phyloP scores from a whole-genome alignment of 306 rosid species.

The Ormosia semicastrata region DNA sequence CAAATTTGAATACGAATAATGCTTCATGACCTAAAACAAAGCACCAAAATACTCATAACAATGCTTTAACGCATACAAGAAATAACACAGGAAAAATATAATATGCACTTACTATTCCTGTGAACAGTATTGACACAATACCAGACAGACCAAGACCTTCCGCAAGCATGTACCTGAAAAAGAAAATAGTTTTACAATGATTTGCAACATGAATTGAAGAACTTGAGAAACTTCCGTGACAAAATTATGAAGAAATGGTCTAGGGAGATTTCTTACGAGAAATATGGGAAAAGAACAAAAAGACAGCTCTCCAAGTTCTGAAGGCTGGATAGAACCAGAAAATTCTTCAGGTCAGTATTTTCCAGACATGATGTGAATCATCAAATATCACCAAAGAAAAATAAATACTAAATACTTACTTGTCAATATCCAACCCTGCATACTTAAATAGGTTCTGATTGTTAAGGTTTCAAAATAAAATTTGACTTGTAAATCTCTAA shows the following conservation, averaged over 20 bases:
- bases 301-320: slow-evolving; percentile 98
- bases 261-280: slow-evolving; percentile 73
- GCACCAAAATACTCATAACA: slow-evolving; percentile 21
- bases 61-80: slow-evolving; percentile 6
- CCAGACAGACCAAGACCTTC: slow-evolving; percentile 98
- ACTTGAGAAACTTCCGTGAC: not conserved
- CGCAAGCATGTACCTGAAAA: slow-evolving; percentile 89
- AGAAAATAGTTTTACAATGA: slow-evolving; percentile 17
- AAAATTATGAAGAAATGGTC: slow-evolving; percentile 12
- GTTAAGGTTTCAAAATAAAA: slow-evolving; percentile 66
- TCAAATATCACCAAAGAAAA: slow-evolving; percentile 26
- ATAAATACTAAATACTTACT: slow-evolving; percentile 50
- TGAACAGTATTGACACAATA: slow-evolving; percentile 92
- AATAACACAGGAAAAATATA: slow-evolving; percentile 1
- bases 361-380: slow-evolving; percentile 19
- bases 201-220: slow-evolving; percentile 18
- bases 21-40: slow-evolving; percentile 91
- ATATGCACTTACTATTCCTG: slow-evolving; percentile 80
- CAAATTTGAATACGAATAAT: slow-evolving; percentile 85
- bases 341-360: slow-evolving; percentile 27
- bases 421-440: slow-evolving; percentile 98
- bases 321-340: slow-evolving; percentile 61
- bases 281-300: slow-evolving; percentile 96
- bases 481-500: slow-evolving; percentile 10
- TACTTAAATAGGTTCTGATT: slow-evolving; percentile 86